phyloP scores from a whole-genome alignment of 2,329 filamentous ascomycete species.

The Penicillium digitatum region DNA sequence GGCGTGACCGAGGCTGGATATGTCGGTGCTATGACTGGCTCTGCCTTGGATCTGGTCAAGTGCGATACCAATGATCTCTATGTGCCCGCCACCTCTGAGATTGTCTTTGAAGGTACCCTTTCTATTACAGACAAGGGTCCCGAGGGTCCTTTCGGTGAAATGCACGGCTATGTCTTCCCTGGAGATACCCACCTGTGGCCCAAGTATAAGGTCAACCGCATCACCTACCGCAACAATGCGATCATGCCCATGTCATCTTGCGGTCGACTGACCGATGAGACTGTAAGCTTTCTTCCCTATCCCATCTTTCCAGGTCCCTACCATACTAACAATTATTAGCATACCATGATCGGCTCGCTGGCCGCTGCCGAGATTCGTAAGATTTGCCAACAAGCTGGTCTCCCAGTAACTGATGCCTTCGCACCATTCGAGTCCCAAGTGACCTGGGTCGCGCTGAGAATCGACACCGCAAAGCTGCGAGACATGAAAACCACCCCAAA shows the following conservation, averaged over 20 bases:
- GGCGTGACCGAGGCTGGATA: constrained; percentile 50
- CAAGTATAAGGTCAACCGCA: constrained; percentile 44
- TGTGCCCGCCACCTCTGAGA: constrained; percentile 51
- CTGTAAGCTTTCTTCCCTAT: constrained; percentile 21
- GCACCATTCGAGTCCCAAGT: constrained; percentile 48
- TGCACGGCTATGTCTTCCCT: constrained; percentile 46
- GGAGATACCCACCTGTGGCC: constrained; percentile 41
- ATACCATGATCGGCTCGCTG: constrained; percentile 43
- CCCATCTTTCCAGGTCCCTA: background rate
- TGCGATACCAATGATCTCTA: constrained; percentile 51
- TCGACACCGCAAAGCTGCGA: constrained; percentile 56
- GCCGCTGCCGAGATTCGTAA: constrained; percentile 44
- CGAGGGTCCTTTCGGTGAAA: constrained; percentile 52
- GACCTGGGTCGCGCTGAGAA: constrained; percentile 52
- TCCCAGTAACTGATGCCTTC: constrained; percentile 47
- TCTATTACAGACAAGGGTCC: constrained; percentile 43
- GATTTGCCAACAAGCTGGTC: constrained; percentile 33
- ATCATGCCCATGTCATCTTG: constrained; percentile 48
- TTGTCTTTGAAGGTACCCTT: constrained; percentile 50
- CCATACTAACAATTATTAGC: constrained; percentile 10
- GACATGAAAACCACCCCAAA: constrained; percentile 50
- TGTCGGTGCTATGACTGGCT: constrained; percentile 47
- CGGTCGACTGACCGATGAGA: constrained; percentile 47
- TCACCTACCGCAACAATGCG: constrained; percentile 48
- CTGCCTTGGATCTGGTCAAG: constrained; percentile 48